Conservation (phyloP, 2,329 filamentous ascomycete genomes). For the Fusarium poae region DNA sequence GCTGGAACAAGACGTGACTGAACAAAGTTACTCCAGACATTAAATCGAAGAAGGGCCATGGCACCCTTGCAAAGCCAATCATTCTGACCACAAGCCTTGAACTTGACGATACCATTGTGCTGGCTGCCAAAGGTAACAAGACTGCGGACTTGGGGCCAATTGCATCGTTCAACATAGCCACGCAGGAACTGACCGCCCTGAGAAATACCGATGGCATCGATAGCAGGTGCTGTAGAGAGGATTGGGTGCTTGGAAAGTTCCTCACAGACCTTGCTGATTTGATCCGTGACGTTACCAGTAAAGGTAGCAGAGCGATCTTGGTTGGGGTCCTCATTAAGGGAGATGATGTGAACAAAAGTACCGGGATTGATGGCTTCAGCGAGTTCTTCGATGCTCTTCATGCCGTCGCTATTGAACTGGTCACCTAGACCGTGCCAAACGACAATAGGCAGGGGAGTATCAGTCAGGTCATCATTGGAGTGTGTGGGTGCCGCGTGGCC, state of each 20-base stretch:
- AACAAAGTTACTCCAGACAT: conserved; percentile 83
- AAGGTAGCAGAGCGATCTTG: conserved; percentile 87
- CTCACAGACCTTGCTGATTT: conserved; percentile 82
- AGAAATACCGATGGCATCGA: conserved; percentile 94
- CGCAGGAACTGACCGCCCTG: conserved; percentile 98
- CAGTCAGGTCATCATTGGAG: conserved; percentile 57
- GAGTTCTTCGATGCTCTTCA: conserved; percentile 78
- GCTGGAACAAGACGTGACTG: conserved; percentile 88
- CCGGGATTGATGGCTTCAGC: conserved; percentile 81
- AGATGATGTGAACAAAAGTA: conserved; percentile 85
- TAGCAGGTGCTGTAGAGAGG: conserved; percentile 81
- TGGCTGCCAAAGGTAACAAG: conserved; percentile 91
- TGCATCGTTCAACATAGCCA: conserved; percentile 90
- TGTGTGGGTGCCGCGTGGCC: conserved; percentile 42
- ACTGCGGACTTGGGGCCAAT: conserved; percentile 77
- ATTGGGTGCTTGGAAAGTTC: conserved; percentile 81
- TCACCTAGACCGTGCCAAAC: conserved; percentile 93
- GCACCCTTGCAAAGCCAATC: conserved; percentile 88
- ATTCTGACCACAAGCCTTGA: conserved; percentile 76
- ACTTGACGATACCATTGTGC: conserved; percentile 91
- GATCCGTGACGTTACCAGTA: conserved; percentile 87
- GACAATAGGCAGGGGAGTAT: conserved; percentile 85
- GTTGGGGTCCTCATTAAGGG: conserved; percentile 73
- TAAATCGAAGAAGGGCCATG: conserved; percentile 80
- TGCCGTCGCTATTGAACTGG: conserved; percentile 80